These are phyloP conservation scores for Schizochytrium sp. DNA, from an alignment of 108 stramenopile genomes.

Conservation along the genomic window DNA sequence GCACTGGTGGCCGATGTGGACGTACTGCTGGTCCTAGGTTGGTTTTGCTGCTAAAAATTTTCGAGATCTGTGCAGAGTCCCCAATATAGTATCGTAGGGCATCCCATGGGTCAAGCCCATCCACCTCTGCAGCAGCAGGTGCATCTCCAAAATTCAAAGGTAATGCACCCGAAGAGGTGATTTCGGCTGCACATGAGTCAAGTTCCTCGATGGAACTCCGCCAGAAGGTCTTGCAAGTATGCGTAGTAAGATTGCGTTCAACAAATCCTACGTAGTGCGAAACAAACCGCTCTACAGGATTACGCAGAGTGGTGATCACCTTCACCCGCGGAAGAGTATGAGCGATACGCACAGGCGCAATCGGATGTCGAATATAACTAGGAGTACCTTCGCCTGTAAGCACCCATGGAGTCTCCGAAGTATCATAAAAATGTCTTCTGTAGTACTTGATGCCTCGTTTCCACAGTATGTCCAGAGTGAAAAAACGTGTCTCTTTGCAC, in stretches of 20 bases:
- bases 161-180: neutral
- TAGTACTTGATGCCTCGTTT: slow-evolving; percentile 14
- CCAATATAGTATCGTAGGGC: neutral
- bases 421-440: neutral
- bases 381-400: slow-evolving; percentile 34
- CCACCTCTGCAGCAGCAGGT: neutral
- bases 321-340: neutral
- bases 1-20: neutral
- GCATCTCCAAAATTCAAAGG: neutral
- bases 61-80: too few species aligned
- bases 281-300: slow-evolving; percentile 25
- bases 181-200: neutral
- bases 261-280: slow-evolving; percentile 17
- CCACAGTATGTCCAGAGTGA: neutral
- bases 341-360: neutral
- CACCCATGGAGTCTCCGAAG: neutral
- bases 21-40: neutral
- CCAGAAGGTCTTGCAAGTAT: slow-evolving; percentile 9
- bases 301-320: neutral
- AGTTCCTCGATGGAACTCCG: neutral
- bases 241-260: neutral
- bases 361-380: neutral
- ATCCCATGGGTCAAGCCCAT: neutral
- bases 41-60: neutral
- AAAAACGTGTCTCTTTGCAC: slow-evolving; percentile 35